Evolutionary conservation across 306 rosid genomes (phyloP).

Genomic region (Cucurbita ficifolia): DNA sequence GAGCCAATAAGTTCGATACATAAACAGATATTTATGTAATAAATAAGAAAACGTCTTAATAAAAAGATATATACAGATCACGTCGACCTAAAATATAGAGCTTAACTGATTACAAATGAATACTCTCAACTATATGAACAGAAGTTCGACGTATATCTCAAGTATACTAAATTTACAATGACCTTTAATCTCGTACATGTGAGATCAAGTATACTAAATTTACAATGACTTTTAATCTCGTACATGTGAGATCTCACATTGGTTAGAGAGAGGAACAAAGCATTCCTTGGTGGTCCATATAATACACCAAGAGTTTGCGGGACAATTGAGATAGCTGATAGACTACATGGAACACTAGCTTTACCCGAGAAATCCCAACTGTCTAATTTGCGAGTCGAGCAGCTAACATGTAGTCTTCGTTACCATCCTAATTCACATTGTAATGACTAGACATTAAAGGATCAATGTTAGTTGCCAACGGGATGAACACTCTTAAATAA

Average conservation of each 20-base stretch:
- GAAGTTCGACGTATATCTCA: too few relatives aligned
- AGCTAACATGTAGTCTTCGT: neutral
- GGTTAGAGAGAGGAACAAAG: too few relatives aligned
- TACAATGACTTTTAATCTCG: too few relatives aligned
- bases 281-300: too few relatives aligned
- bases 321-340: neutral
- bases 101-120: too few relatives aligned
- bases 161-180: too few relatives aligned
- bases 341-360: neutral
- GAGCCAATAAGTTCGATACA: neutral
- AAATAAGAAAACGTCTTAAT: neutral
- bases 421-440: neutral
- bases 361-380: neutral
- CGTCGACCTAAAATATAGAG: neutral
- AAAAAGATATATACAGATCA: neutral
- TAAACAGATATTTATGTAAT: neutral
- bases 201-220: too few relatives aligned
- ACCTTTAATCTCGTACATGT: too few relatives aligned
- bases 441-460: neutral
- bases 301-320: neutral
- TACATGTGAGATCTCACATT: too few relatives aligned
- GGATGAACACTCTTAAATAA: neutral
- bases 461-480: neutral
- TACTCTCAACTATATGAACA: too few relatives aligned
- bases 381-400: neutral